A percentile compares a stretch with the other conserved stretches of the same genome.
phyloP scores from a whole-genome alignment of 78 protist species.

The Chrysochromulina tobinii region DNA sequence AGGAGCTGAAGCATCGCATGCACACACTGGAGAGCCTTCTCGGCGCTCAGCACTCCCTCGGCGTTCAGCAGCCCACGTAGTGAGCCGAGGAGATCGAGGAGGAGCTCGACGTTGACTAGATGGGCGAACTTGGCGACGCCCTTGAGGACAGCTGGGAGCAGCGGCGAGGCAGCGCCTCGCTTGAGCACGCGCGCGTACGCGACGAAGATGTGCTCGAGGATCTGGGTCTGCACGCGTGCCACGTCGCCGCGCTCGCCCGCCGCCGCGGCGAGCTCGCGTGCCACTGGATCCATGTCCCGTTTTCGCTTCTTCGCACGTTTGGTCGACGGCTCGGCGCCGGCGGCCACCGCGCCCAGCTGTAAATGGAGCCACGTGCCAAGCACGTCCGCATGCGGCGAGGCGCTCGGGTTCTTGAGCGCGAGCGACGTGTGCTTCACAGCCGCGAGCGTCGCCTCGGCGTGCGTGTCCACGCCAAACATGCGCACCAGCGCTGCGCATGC shows the following conservation, averaged over 20 bases:
- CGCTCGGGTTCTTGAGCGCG: neutral
- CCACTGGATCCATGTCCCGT: neutral
- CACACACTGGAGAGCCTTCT: neutral
- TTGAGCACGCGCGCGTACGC: constrained; percentile 18
- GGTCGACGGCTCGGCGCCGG: neutral
- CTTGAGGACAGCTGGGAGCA: neutral
- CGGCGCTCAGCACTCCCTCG: neutral
- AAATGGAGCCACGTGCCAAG: neutral
- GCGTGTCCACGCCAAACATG: neutral
- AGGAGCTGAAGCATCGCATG: constrained; percentile 9
- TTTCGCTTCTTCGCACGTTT: neutral
- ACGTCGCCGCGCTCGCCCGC: neutral
- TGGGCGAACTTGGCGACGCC: neutral
- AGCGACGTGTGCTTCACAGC: neutral
- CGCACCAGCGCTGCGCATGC: neutral
- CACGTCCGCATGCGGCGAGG: neutral
- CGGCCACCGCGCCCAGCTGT: neutral
- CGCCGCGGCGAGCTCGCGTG: neutral
- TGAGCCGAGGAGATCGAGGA: neutral
- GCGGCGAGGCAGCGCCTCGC: neutral
- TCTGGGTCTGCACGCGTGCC: neutral
- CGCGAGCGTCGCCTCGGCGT: neutral
- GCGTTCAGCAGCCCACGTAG: neutral
- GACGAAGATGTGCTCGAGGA: constrained; percentile 20
- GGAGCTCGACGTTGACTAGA: neutral